These are phyloP conservation scores for Neophaeococcomyces aloes DNA, from an alignment of 2,329 filamentous ascomycete genomes.

Conservation along the genomic window DNA sequence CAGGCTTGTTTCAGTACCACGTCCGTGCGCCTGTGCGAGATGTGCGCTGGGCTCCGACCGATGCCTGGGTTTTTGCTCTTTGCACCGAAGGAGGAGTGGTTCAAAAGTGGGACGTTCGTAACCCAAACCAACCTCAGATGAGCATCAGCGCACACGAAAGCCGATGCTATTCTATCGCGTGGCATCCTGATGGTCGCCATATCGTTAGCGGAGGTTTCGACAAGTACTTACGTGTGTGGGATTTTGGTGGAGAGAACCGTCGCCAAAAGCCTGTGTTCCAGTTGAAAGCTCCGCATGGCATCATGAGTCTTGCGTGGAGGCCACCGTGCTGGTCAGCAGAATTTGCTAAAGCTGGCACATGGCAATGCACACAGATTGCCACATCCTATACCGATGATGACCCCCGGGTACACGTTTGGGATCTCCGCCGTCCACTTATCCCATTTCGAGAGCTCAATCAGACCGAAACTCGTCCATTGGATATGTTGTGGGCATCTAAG, in stretches of 20 bases:
- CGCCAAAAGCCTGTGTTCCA: constrained; percentile 50
- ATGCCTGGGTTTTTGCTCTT: constrained; percentile 52
- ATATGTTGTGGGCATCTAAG: constrained; percentile 54
- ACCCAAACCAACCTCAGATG: constrained; percentile 46
- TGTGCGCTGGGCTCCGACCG: constrained; percentile 54
- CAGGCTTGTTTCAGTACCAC: constrained; percentile 37
- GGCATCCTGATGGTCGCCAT: constrained; percentile 57
- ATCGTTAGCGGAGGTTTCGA: constrained; percentile 53
- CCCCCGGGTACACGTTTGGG: constrained; percentile 53
- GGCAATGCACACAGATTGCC: constrained; percentile 52
- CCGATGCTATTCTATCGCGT: constrained; percentile 53
- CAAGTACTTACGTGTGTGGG: constrained; percentile 54
- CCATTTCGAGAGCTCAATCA: constrained; percentile 52
- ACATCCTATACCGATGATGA: constrained; percentile 54
- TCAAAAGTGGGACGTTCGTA: constrained; percentile 54
- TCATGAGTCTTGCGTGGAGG: constrained; percentile 53
- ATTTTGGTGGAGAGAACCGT: constrained; percentile 47
- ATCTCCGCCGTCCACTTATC: constrained; percentile 51
- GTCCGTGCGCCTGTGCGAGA: constrained; percentile 52
- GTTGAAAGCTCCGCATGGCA: constrained; percentile 51
- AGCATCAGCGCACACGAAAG: constrained; percentile 53
- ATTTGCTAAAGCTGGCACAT: constrained; percentile 40
- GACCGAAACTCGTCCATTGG: constrained; percentile 45
- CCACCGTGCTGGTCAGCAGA: constrained; percentile 48
- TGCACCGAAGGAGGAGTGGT: constrained; percentile 54